phyloP scores from a whole-genome alignment of 192 early-diverging fungal genomes.

The Diversispora eburnea region DNA sequence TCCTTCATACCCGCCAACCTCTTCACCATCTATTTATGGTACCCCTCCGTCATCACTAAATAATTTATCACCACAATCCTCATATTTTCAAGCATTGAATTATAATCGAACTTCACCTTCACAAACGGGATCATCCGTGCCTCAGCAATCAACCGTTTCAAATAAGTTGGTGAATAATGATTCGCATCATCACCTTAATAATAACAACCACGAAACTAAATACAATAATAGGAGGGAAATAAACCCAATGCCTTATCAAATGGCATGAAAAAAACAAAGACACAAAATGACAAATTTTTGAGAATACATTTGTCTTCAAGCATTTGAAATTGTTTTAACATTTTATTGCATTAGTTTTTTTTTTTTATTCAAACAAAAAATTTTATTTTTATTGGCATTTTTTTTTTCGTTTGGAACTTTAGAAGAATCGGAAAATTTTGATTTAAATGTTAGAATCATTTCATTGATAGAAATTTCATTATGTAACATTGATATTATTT shows the following conservation, averaged over 20 bases:
- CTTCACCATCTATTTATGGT: not conserved
- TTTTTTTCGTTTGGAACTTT: too few species aligned
- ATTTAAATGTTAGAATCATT: too few species aligned
- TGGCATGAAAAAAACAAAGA: not conserved
- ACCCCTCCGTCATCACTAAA: not conserved
- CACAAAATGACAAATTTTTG: too few species aligned
- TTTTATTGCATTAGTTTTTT: too few species aligned
- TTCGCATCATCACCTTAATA: not conserved
- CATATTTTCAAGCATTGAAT: not conserved
- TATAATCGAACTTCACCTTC: not conserved
- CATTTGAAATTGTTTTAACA: too few species aligned
- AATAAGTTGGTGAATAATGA: not conserved
- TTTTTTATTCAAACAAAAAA: too few species aligned
- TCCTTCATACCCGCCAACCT: conserved; percentile 9
- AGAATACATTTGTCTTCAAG: too few species aligned
- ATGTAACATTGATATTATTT: too few species aligned
- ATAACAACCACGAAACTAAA: not conserved
- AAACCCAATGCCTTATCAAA: conserved; percentile 6
- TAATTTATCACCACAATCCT: not conserved
- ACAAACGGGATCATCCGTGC: not conserved
- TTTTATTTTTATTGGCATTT: too few species aligned
- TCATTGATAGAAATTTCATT: too few species aligned
- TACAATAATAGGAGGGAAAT: conserved; percentile 18
- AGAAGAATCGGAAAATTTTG: too few species aligned
- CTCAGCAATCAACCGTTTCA: not conserved